Conservation (phyloP, 345 rosid species). For the Brassica juncea region DNA sequence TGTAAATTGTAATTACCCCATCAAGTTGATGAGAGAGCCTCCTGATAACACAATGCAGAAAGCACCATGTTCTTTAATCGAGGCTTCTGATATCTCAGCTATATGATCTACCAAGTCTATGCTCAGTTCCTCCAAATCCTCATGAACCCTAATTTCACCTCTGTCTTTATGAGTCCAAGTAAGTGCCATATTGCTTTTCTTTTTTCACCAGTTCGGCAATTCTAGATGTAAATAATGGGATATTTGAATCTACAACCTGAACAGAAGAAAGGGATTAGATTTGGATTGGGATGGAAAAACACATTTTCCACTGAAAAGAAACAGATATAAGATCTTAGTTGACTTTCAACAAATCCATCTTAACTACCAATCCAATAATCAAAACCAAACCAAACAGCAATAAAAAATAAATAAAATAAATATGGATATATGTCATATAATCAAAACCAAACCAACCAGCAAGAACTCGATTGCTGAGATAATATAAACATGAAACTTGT, state of each 20-base stretch:
- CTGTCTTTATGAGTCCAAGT: conserved; percentile 58
- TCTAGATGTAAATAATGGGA: conserved; percentile 16
- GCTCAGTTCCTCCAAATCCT: conserved; percentile 66
- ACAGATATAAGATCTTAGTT: neutral
- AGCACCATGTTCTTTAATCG: conserved; percentile 74
- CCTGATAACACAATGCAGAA: conserved; percentile 86
- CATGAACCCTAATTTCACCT: conserved; percentile 77
- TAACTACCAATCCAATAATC: neutral
- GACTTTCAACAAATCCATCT: neutral
- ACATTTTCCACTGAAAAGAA: conserved; percentile 6
- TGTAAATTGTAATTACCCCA: conserved; percentile 50
- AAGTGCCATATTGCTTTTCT: conserved; percentile 57
- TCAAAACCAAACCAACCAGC: neutral
- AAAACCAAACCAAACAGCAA: neutral
- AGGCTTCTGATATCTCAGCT: conserved; percentile 79
- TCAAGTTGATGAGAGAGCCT: conserved; percentile 73
- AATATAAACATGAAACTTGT: neutral
- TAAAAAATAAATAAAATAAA: no score
- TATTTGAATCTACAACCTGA: neutral
- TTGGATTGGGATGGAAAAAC: neutral
- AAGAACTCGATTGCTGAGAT: conserved; percentile 5
- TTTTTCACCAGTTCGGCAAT: conserved; percentile 15
- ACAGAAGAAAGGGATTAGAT: no score
- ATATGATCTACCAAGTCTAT: conserved; percentile 81
- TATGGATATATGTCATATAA: neutral